Evolutionary conservation across 1,139 yeast species (phyloP).

Genomic region (Hansenula sp.): DNA sequence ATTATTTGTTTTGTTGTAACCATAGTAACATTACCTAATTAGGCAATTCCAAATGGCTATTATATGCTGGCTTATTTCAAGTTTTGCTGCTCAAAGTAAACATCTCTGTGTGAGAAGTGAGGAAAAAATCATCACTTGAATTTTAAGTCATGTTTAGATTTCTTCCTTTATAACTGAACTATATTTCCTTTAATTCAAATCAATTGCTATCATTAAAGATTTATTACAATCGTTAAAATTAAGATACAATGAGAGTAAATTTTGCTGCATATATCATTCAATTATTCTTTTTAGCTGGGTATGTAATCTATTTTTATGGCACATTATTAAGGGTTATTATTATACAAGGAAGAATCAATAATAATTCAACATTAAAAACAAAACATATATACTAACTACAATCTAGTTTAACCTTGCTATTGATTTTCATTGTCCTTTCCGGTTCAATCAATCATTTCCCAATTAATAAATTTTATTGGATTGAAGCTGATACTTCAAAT

Average conservation of each 20-base stretch:
- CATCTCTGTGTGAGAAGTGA: neutral
- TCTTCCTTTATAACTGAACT: neutral
- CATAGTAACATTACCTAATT: neutral
- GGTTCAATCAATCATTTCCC: conserved; percentile 63
- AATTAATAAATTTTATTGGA: conserved; percentile 64
- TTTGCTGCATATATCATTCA: neutral
- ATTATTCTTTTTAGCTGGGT: conserved; percentile 1
- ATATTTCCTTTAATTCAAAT: neutral
- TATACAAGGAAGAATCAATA: neutral
- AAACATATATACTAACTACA: neutral
- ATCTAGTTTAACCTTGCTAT: conserved; percentile 35
- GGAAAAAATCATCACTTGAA: neutral
- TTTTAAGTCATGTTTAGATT: neutral
- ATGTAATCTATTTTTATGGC: neutral
- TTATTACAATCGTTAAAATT: neutral
- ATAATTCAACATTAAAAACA: neutral
- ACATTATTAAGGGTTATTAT: neutral
- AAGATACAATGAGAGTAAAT: conserved; percentile 1
- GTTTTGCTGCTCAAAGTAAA: neutral
- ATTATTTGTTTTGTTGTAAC: neutral
- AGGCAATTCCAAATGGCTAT: neutral
- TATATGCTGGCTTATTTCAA: conserved; percentile 1
- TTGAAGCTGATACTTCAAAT: conserved; percentile 59
- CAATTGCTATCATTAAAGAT: too few relatives aligned
- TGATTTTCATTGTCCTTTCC: conserved; percentile 59